Conservation (phyloP, 2,329 filamentous ascomycete genomes). For the Paraphaeosphaeria minitans region DNA sequence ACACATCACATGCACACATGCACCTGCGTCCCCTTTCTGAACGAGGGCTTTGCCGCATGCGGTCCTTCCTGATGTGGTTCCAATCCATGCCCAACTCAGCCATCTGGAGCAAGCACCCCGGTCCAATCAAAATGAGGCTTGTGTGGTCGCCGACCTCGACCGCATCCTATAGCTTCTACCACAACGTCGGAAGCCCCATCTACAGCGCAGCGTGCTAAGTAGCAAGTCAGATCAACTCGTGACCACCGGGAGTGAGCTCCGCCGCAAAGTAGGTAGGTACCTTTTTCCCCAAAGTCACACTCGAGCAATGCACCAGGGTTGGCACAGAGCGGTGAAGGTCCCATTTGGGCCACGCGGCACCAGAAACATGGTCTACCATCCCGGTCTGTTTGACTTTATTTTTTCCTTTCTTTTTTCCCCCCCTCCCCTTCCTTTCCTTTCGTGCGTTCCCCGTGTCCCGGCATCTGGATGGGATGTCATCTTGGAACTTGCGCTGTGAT, state of each 20-base stretch:
- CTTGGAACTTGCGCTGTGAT: conserved; percentile 20
- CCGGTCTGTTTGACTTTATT: no score
- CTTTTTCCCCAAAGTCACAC: not conserved
- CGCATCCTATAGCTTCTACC: conserved; percentile 20
- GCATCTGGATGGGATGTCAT: no score
- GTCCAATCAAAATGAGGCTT: conserved; percentile 36
- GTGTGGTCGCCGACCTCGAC: conserved; percentile 31
- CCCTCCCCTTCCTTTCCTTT: no score
- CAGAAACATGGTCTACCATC: not conserved
- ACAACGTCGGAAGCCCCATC: not conserved
- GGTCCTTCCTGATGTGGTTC: conserved; percentile 2
- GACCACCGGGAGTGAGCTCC: conserved; percentile 6
- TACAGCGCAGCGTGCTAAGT: not conserved
- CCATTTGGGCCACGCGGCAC: conserved; percentile 5
- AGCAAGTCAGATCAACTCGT: not conserved
- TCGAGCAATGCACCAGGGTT: not conserved
- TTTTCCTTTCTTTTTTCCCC: no score
- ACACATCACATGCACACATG: no score
- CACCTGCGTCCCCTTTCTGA: conserved; percentile 5
- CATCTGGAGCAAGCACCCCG: conserved; percentile 14
- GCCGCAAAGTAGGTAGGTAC: conserved; percentile 1
- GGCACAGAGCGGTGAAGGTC: conserved; percentile 14
- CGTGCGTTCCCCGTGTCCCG: no score
- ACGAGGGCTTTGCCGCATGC: conserved; percentile 4
- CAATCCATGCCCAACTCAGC: not conserved